These are phyloP conservation scores for Podila horticola DNA, from an alignment of 192 early-diverging fungal genomes.

Conservation along the genomic window DNA sequence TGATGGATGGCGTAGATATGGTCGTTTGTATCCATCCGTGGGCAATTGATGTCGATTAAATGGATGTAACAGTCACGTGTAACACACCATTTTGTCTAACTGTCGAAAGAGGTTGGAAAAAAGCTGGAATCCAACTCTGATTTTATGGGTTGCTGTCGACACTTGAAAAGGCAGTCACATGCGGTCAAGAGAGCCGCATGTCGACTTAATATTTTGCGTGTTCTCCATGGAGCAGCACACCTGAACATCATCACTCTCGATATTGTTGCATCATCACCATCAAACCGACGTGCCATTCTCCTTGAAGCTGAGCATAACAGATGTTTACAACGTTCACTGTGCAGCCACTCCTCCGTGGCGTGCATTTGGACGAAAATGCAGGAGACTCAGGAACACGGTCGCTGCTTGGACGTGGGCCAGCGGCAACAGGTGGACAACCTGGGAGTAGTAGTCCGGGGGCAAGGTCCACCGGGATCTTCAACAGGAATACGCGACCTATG, in stretches of 20 bases:
- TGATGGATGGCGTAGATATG: neutral
- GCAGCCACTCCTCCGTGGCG: constrained; percentile 57
- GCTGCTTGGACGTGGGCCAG: constrained; percentile 28
- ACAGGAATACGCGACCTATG: constrained; percentile 28
- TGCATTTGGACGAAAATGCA: constrained; percentile 52
- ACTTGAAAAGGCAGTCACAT: too few relatives aligned
- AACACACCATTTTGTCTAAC: constrained; percentile 3
- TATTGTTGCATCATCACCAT: neutral
- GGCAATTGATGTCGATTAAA: neutral
- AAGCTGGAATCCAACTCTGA: too few relatives aligned
- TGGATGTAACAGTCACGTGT: constrained; percentile 3
- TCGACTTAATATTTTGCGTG: neutral
- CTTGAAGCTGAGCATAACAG: neutral
- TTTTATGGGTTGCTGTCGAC: too few relatives aligned
- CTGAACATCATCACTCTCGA: neutral
- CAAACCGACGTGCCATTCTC: neutral
- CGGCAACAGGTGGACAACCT: constrained; percentile 13
- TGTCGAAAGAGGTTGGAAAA: neutral
- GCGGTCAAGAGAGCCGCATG: too few relatives aligned
- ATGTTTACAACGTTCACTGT: constrained; percentile 61
- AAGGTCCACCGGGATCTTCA: constrained; percentile 46
- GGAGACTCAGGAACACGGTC: constrained; percentile 22
- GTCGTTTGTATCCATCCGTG: neutral
- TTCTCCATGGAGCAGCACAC: too few relatives aligned
- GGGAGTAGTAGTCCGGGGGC: constrained; percentile 16